A percentile compares a stretch with the other conserved stretches of the same genome.
phyloP scores from a whole-genome alignment of 2,329 filamentous ascomycete species.

The Stagonosporopsis tanaceti region DNA sequence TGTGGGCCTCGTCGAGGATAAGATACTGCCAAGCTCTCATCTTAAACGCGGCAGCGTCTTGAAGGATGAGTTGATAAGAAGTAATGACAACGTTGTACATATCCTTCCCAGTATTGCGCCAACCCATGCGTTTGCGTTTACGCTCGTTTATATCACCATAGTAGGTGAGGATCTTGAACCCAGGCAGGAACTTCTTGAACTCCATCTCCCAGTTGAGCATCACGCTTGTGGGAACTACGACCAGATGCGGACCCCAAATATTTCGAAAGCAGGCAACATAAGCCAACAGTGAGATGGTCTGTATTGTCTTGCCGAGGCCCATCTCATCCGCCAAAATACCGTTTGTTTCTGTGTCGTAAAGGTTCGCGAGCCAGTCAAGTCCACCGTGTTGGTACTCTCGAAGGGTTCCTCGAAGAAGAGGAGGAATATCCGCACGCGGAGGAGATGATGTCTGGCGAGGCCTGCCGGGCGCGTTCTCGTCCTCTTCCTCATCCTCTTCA shows the following conservation, averaged over 20 bases:
- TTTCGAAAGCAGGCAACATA: conserved; percentile 90
- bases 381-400: conserved; percentile 97
- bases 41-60: conserved; percentile 94
- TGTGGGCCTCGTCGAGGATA: conserved; percentile 97
- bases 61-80: conserved; percentile 93
- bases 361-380: conserved; percentile 93
- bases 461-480: conserved; percentile 23
- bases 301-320: conserved; percentile 97
- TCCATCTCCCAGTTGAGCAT: conserved; percentile 99
- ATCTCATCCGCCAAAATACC: conserved; percentile 98
- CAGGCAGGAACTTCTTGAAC: conserved; percentile 98
- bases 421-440: conserved; percentile 53
- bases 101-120: conserved; percentile 80
- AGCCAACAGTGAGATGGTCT: conserved; percentile 92
- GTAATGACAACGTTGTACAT: conserved; percentile 98
- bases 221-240: conserved; percentile 96
- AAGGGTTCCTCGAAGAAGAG: conserved; percentile 81
- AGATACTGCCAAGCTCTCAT: conserved; percentile 96
- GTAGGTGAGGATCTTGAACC: conserved; percentile 97
- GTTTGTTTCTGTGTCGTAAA: conserved; percentile 92
- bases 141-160: conserved; percentile 94
- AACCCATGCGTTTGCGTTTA: conserved; percentile 87
- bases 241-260: conserved; percentile 94
- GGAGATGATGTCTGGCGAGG: conserved; percentile 44
- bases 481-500: conserved; percentile 28